phyloP scores from a whole-genome alignment of 139 green algal genomes.

The Axilococcus clingmanii region DNA sequence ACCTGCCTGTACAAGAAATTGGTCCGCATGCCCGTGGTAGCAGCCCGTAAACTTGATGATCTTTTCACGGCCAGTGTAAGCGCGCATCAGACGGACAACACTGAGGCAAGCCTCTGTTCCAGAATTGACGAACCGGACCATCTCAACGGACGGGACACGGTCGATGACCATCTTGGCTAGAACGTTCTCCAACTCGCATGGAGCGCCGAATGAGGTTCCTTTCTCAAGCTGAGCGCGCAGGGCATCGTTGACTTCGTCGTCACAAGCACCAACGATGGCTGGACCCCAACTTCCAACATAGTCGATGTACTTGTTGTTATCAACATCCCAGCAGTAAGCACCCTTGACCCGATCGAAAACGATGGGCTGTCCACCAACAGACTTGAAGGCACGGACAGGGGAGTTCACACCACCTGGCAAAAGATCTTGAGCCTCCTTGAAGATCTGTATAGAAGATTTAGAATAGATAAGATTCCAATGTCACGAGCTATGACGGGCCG shows the following conservation, averaged over 20 bases:
- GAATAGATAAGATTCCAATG: no score
- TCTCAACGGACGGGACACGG: slow-evolving; percentile 92
- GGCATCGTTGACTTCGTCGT: slow-evolving; percentile 91
- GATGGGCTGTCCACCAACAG: slow-evolving; percentile 92
- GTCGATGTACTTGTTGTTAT: slow-evolving; percentile 89
- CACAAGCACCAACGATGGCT: slow-evolving; percentile 86
- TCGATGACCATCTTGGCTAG: slow-evolving; percentile 97
- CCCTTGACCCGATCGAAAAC: slow-evolving; percentile 97
- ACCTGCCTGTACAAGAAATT: slow-evolving; percentile 91
- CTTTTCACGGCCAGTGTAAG: slow-evolving; percentile 95
- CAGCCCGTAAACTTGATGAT: slow-evolving; percentile 98
- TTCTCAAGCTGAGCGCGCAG: slow-evolving; percentile 89
- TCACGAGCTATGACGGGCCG: no score
- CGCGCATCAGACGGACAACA: slow-evolving; percentile 94
- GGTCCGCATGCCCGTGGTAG: slow-evolving; percentile 98
- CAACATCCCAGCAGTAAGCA: slow-evolving; percentile 83
- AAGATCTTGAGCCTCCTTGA: slow-evolving; percentile 83
- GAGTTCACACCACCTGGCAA: slow-evolving; percentile 96
- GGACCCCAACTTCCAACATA: slow-evolving; percentile 97
- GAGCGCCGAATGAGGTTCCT: slow-evolving; percentile 94
- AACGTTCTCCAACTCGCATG: slow-evolving; percentile 94
- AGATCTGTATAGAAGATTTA: slow-evolving; percentile 68
- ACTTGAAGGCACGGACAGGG: slow-evolving; percentile 94
- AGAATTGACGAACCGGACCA: slow-evolving; percentile 96
- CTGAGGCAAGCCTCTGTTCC: slow-evolving; percentile 98